A percentile compares a stretch with the other conserved stretches of the same genome.
Evolutionary conservation across 306 rosid species (phyloP).

Genomic region (Fragaria iinumae): DNA sequence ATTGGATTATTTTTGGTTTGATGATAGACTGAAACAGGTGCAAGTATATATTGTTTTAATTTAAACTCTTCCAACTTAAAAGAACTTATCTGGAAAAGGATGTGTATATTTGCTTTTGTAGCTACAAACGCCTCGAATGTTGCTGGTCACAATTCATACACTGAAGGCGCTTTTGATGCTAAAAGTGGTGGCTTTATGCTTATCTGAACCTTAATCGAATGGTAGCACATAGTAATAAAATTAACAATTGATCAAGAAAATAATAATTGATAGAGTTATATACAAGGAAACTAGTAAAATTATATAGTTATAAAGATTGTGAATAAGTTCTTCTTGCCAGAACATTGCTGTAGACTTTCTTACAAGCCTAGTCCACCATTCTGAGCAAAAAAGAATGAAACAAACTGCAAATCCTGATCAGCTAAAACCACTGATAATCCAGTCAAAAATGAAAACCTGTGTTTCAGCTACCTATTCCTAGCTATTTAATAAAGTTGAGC

Average conservation of each 20-base stretch:
- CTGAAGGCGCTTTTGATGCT: not conserved
- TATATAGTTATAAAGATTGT: not conserved
- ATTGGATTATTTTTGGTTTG: not conserved
- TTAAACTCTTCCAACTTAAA: not conserved
- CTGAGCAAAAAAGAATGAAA: constrained; percentile 39
- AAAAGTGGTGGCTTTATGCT: no score
- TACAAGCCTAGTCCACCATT: constrained; percentile 22
- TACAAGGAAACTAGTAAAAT: constrained; percentile 5
- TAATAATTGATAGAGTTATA: not conserved
- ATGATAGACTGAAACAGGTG: not conserved
- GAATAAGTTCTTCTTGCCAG: constrained; percentile 3
- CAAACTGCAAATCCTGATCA: constrained; percentile 31
- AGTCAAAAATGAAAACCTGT: constrained; percentile 23
- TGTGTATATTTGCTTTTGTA: not conserved
- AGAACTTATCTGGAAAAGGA: not conserved
- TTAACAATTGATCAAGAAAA: not conserved
- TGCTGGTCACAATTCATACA: not conserved
- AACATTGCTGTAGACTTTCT: constrained; percentile 3
- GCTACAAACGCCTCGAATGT: not conserved
- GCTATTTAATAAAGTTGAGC: constrained; percentile 23
- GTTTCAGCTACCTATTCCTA: constrained; percentile 31
- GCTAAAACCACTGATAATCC: constrained; percentile 31
- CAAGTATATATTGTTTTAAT: not conserved
- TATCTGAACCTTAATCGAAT: not conserved
- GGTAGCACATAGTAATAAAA: not conserved